Evolutionary conservation across 495 filamentous ascomycete genomes (phyloP).

Genomic region (Annulohypoxylon nitens): DNA sequence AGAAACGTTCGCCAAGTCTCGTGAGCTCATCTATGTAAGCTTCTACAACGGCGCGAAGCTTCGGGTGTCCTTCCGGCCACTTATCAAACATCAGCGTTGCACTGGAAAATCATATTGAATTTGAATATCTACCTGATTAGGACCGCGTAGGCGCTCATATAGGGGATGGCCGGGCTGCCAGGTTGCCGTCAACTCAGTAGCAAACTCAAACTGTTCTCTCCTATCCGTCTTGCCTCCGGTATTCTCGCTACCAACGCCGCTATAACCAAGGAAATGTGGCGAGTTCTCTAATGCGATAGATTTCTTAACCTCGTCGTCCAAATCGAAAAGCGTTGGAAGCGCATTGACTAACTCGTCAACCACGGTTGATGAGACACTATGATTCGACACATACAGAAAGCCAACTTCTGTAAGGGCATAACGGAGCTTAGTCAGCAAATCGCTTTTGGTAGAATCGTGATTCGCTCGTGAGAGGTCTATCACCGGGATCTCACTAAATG

Average conservation of each 20-base stretch:
- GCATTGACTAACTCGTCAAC: conserved; percentile 56
- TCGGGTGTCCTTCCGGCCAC: conserved; percentile 33
- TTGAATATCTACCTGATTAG: conserved; percentile 58
- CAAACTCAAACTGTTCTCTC: conserved; percentile 70
- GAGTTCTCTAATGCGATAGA: conserved; percentile 62
- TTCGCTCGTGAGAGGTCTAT: conserved; percentile 61
- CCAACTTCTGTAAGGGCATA: conserved; percentile 63
- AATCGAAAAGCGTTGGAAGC: conserved; percentile 61
- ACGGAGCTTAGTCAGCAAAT: conserved; percentile 58
- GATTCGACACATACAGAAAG: conserved; percentile 67
- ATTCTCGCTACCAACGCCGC: conserved; percentile 63
- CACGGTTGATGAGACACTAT: conserved; percentile 55
- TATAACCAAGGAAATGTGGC: conserved; percentile 68
- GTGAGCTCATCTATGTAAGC: conserved; percentile 64
- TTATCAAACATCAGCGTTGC: conserved; percentile 39
- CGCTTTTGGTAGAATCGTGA: conserved; percentile 34
- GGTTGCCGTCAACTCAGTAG: conserved; percentile 60
- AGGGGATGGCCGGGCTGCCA: conserved; percentile 54
- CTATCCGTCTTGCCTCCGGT: conserved; percentile 63
- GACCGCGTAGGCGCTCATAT: conserved; percentile 66
- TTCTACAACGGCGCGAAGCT: conserved; percentile 49
- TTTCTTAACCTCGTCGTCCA: conserved; percentile 55
- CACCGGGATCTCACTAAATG: conserved; percentile 59
- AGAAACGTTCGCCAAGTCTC: conserved; percentile 61
- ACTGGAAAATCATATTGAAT: neutral